These are phyloP conservation scores for Butyriboletus loyo DNA, from an alignment of 768 basidiomycete species.

Conservation along the genomic window DNA sequence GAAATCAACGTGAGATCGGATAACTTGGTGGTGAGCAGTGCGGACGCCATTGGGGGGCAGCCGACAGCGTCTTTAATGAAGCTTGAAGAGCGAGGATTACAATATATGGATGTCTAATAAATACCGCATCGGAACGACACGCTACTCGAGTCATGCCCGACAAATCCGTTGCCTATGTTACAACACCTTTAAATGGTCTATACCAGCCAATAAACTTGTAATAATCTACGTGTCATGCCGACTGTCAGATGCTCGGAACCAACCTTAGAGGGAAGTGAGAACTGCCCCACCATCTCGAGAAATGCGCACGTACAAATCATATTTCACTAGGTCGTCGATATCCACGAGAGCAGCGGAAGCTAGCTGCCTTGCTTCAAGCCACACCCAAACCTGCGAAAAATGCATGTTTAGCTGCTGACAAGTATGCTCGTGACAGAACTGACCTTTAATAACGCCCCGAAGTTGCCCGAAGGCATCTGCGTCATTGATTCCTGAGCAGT, in stretches of 20 bases:
- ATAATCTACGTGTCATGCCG: constrained; percentile 13
- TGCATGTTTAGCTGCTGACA: background rate
- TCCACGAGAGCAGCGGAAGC: constrained; percentile 76
- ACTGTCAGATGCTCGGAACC: constrained; percentile 42
- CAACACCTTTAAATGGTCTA: constrained; percentile 10
- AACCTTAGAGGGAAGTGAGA: constrained; percentile 39
- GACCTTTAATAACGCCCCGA: constrained; percentile 89
- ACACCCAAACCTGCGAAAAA: constrained; percentile 75
- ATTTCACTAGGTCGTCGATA: constrained; percentile 82
- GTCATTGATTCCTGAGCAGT: constrained; percentile 64
- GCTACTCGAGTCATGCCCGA: constrained; percentile 4
- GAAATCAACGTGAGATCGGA: constrained; percentile 69
- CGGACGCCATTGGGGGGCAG: constrained; percentile 23
- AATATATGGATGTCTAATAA: constrained; percentile 4
- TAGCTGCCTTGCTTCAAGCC: constrained; percentile 87
- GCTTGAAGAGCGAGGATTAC: background rate
- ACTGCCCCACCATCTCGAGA: background rate
- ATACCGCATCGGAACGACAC: constrained; percentile 15
- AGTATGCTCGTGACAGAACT: constrained; percentile 13
- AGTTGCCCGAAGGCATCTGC: constrained; percentile 62
- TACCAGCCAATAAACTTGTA: background rate
- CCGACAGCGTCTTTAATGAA: background rate
- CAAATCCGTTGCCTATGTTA: constrained; percentile 16
- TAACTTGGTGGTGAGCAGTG: constrained; percentile 55
- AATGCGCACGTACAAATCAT: constrained; percentile 67